These are phyloP conservation scores for Ramaria sp. DNA, from an alignment of 768 basidiomycete genomes.

Conservation along the genomic window DNA sequence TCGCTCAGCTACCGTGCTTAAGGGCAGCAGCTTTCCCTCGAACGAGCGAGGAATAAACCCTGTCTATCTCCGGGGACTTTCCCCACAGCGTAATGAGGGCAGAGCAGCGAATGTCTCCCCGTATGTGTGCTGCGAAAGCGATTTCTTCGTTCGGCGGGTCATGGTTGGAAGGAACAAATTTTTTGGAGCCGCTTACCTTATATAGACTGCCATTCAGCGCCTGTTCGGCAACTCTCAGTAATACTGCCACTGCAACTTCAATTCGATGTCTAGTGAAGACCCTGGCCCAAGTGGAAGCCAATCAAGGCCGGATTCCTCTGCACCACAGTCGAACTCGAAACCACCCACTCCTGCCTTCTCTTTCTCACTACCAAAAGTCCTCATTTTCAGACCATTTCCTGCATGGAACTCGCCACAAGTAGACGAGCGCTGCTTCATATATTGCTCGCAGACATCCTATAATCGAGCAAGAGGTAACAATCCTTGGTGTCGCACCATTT, in stretches of 20 bases:
- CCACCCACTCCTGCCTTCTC: not conserved
- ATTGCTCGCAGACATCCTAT: conserved; percentile 45
- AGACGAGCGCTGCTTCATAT: conserved; percentile 58
- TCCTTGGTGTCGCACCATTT: conserved; percentile 48
- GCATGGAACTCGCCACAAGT: conserved; percentile 36
- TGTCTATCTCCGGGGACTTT: conserved; percentile 10
- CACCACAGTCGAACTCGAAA: not conserved
- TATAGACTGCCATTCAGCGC: not conserved
- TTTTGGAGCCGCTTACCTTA: not conserved
- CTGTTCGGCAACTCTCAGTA: not conserved
- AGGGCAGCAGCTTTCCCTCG: conserved; percentile 8
- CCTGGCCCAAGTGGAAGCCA: not conserved
- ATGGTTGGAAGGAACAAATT: not conserved
- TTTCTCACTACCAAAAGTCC: not conserved
- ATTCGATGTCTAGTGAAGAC: not conserved
- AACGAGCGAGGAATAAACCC: conserved; percentile 4
- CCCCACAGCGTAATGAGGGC: conserved; percentile 4
- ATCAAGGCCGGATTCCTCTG: not conserved
- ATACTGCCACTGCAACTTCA: not conserved
- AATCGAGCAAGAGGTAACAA: conserved; percentile 40
- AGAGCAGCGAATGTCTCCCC: conserved; percentile 1
- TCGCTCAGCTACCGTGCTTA: conserved; percentile 8
- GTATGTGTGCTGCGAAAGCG: conserved; percentile 8
- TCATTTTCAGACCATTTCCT: not conserved
- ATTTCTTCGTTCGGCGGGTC: conserved; percentile 8